A percentile compares a stretch with the other conserved stretches of the same genome.
Conservation (phyloP, 1,139 yeast genomes). For the Saccharomycopsis hybrid region DNA sequence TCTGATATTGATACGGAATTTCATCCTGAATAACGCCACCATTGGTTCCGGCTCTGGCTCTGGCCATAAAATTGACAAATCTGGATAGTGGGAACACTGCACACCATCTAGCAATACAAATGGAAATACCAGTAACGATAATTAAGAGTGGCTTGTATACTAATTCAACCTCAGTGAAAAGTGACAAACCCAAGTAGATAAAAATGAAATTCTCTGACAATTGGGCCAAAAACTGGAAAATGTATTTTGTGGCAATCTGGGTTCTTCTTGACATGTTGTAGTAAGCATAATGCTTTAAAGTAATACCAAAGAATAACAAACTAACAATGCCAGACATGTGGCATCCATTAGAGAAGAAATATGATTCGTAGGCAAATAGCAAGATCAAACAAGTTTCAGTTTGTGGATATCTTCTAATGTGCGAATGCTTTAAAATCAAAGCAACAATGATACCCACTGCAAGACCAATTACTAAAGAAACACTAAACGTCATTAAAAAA, state of each 20-base stretch:
- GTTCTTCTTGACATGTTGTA: conserved; percentile 96
- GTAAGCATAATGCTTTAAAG: conserved; percentile 94
- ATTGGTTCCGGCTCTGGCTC: conserved; percentile 42
- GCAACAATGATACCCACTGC: conserved; percentile 87
- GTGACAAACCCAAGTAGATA: conserved; percentile 86
- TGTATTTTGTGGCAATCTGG: conserved; percentile 91
- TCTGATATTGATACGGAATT: conserved; percentile 90
- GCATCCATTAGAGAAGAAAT: conserved; percentile 96
- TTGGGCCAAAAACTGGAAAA: conserved; percentile 90
- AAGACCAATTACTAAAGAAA: conserved; percentile 87
- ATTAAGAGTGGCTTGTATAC: conserved; percentile 91
- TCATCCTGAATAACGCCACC: conserved; percentile 70
- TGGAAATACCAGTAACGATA: conserved; percentile 81
- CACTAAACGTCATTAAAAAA: conserved; percentile 88
- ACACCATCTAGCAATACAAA: conserved; percentile 94
- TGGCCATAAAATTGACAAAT: conserved; percentile 72
- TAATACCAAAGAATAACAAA: conserved; percentile 89
- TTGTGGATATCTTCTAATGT: conserved; percentile 88
- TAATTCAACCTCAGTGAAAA: conserved; percentile 92
- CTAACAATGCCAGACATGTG: conserved; percentile 99
- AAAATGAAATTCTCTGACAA: conserved; percentile 94
- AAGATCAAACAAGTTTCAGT: conserved; percentile 92
- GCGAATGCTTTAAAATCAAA: conserved; percentile 82
- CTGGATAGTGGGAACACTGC: conserved; percentile 93
- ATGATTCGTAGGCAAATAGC: conserved; percentile 89